These are phyloP conservation scores for Mycena pura DNA, from an alignment of 768 basidiomycete species.

Conservation along the genomic window DNA sequence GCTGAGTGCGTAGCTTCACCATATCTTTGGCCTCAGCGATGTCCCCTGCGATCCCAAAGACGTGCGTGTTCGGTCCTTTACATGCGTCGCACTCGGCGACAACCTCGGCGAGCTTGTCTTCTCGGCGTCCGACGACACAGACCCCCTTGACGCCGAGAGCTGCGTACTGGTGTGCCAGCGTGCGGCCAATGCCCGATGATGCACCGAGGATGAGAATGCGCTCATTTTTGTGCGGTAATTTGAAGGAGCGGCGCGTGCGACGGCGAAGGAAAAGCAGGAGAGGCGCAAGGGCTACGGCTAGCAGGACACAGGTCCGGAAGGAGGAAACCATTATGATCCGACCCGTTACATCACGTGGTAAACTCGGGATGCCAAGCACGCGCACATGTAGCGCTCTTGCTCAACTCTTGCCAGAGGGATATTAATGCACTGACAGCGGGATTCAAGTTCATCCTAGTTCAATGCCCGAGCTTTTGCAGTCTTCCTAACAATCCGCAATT, in stretches of 20 bases:
- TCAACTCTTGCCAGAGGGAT: too few relatives aligned
- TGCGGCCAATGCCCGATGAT: conserved; percentile 81
- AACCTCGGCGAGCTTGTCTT: conserved; percentile 61
- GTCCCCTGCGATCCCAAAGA: conserved; percentile 66
- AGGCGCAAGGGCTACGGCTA: conserved; percentile 11
- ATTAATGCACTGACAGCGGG: too few relatives aligned
- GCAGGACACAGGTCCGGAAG: conserved; percentile 9
- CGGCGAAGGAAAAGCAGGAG: neutral
- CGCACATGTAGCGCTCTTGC: too few relatives aligned
- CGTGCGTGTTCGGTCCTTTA: conserved; percentile 30
- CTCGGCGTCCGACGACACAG: conserved; percentile 72
- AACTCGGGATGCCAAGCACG: too few relatives aligned
- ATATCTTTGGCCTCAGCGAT: conserved; percentile 72
- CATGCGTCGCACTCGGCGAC: conserved; percentile 58
- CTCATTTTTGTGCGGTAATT: conserved; percentile 56
- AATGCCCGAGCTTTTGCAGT: too few relatives aligned
- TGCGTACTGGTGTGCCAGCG: conserved; percentile 75
- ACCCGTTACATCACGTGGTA: too few relatives aligned
- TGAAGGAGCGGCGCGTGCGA: conserved; percentile 37
- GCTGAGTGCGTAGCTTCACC: conserved; percentile 56
- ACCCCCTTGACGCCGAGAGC: conserved; percentile 74
- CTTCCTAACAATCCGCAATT: too few relatives aligned
- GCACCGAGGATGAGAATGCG: conserved; percentile 85
- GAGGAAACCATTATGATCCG: neutral
- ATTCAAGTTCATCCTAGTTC: too few relatives aligned